phyloP scores from a whole-genome alignment of 768 basidiomycete genomes.

The Antrodiella citrinella region DNA sequence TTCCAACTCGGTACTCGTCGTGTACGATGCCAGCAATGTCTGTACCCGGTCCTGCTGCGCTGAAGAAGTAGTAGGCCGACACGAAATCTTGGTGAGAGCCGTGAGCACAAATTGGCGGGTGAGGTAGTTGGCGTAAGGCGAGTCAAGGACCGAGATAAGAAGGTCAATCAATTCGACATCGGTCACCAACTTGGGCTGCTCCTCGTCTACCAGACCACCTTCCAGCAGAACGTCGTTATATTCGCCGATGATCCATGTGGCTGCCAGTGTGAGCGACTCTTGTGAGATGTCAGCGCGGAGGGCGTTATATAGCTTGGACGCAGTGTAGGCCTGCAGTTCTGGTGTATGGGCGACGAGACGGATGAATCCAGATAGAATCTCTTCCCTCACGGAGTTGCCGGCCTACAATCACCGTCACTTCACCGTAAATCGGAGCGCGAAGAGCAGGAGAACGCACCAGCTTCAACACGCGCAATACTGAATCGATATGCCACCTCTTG shows the following conservation, averaged over 20 bases:
- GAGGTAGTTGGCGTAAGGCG: constrained; percentile 89
- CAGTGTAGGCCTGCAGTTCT: constrained; percentile 91
- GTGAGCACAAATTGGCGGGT: constrained; percentile 90
- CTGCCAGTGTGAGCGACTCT: constrained; percentile 87
- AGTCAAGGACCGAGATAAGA: constrained; percentile 78
- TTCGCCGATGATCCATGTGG: constrained; percentile 95
- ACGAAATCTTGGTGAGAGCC: constrained; percentile 82
- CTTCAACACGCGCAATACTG: constrained; percentile 85
- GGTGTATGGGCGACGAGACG: constrained; percentile 95
- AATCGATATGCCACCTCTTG: constrained; percentile 99
- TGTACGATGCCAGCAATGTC: constrained; percentile 71
- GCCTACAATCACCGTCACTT: constrained; percentile 44
- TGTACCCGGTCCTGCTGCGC: constrained; percentile 73
- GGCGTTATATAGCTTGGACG: constrained; percentile 83
- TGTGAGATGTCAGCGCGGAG: constrained; percentile 91
- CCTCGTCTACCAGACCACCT: constrained; percentile 72
- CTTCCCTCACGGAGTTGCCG: constrained; percentile 96
- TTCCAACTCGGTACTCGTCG: constrained; percentile 87
- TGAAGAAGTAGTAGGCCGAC: constrained; percentile 59
- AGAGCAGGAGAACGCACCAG: constrained; percentile 44
- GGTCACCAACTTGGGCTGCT: constrained; percentile 62
- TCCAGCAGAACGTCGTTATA: constrained; percentile 88
- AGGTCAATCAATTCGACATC: constrained; percentile 85
- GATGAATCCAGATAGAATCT: constrained; percentile 91
- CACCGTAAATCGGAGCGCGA: not conserved